phyloP scores from a whole-genome alignment of 129 eudicot genomes.

The Lactuca sativa region DNA sequence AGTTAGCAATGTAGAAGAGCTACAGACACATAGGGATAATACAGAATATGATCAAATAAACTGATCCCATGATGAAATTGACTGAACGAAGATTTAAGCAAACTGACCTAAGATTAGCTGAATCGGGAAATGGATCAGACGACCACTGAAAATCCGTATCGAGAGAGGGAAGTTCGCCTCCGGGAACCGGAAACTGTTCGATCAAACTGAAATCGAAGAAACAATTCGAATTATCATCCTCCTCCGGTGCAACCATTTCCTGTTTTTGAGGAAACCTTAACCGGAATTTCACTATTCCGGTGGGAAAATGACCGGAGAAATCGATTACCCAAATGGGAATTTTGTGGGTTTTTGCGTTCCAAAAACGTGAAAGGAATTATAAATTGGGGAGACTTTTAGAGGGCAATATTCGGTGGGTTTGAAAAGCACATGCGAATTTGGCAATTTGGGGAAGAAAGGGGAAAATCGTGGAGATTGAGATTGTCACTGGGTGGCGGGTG shows the following conservation, averaged over 20 bases:
- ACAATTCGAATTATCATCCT: conserved; percentile 46
- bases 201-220: conserved; percentile 48
- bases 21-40: background rate
- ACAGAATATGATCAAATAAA: background rate
- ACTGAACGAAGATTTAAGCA: background rate
- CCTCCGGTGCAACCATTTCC: conserved; percentile 44
- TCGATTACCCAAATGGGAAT: conserved; percentile 2
- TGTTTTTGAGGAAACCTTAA: background rate
- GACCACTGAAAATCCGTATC: conserved; percentile 53
- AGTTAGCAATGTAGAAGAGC: conserved; percentile 6
- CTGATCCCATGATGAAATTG: background rate
- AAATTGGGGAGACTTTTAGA: conserved; percentile 2
- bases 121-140: conserved; percentile 23
- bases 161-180: conserved; percentile 55
- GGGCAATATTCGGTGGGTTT: conserved; percentile 29
- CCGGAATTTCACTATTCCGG: conserved; percentile 24
- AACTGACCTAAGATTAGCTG: conserved; percentile 42
- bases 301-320: conserved; percentile 14
- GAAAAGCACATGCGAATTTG: conserved; percentile 21
- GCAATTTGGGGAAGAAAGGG: conserved; percentile 8
- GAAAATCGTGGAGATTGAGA: conserved; percentile 23
- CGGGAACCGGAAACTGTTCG: conserved; percentile 50
- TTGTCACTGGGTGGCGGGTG: conserved; percentile 33
- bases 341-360: conserved; percentile 1
- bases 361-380: background rate